Percentiles rank a stretch among this genome's conserved stretches.
phyloP scores from a whole-genome alignment of 2,329 filamentous ascomycete species.

The Balansia obtecta region DNA sequence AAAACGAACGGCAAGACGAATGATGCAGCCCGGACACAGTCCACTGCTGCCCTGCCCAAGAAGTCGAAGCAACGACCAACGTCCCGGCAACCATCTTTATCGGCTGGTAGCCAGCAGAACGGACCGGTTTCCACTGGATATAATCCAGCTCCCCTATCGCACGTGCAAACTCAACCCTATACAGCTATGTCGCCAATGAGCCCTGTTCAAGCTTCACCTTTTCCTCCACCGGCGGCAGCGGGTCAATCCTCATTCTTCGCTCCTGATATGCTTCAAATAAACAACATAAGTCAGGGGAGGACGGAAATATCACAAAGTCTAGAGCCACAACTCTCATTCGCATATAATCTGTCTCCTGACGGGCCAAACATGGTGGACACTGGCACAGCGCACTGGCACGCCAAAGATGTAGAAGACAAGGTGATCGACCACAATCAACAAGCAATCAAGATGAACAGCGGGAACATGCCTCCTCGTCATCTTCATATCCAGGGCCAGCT shows the following conservation, averaged over 20 bases:
- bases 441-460: slow-evolving; percentile 16
- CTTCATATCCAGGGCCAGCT: slow-evolving; percentile 11
- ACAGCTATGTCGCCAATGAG: slow-evolving; percentile 40
- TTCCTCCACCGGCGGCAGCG: slow-evolving; percentile 19
- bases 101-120: slow-evolving; percentile 28
- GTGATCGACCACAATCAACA: slow-evolving; percentile 13
- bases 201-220: slow-evolving; percentile 30
- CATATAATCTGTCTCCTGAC: slow-evolving; percentile 14
- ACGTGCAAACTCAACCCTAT: slow-evolving; percentile 29
- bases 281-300: slow-evolving; percentile 31
- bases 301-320: slow-evolving; percentile 50
- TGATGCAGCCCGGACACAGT: slow-evolving; percentile 6
- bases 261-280: slow-evolving; percentile 40
- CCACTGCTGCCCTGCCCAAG: slow-evolving; percentile 5
- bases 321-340: slow-evolving; percentile 65
- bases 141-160: slow-evolving; percentile 28
- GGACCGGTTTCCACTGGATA: slow-evolving; percentile 22
- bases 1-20: neutral
- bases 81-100: slow-evolving; percentile 14
- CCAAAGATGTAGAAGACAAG: neutral
- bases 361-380: slow-evolving; percentile 27
- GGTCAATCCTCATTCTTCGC: slow-evolving; percentile 32
- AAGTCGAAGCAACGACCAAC: slow-evolving; percentile 10
- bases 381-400: slow-evolving; percentile 10
- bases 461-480: slow-evolving; percentile 16